A percentile compares a stretch with the other conserved stretches of the same genome.
Evolutionary conservation across 495 filamentous ascomycete species (phyloP).

Genomic region (Lentithecium fluviatile): DNA sequence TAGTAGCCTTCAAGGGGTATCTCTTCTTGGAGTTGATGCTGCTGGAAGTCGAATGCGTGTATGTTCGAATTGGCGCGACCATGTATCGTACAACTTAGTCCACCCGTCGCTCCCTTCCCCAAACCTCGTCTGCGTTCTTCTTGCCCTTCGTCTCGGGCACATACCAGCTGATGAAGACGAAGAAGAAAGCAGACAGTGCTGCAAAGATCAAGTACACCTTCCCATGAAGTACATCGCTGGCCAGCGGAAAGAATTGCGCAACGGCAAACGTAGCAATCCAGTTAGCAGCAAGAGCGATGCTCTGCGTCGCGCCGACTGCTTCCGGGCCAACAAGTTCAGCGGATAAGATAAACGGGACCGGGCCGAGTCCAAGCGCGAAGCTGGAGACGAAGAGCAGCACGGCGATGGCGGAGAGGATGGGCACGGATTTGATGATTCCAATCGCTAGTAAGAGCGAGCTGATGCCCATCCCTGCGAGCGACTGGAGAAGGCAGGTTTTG

Average conservation of each 20-base stretch:
- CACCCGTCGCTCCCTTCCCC: conserved; percentile 63
- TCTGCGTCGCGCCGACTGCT: conserved; percentile 86
- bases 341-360: conserved; percentile 90
- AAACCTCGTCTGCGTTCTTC: conserved; percentile 79
- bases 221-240: conserved; percentile 72
- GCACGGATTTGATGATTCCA: conserved; percentile 66
- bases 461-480: conserved; percentile 77
- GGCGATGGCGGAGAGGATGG: conserved; percentile 73
- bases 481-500: conserved; percentile 75
- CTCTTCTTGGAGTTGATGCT: too few relatives aligned
- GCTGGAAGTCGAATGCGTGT: too few relatives aligned
- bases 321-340: conserved; percentile 84
- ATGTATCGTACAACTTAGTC: conserved; percentile 23
- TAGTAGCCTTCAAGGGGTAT: neutral
- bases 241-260: conserved; percentile 86
- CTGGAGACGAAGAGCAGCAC: conserved; percentile 81
- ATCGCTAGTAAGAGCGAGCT: conserved; percentile 72
- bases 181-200: conserved; percentile 63
- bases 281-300: conserved; percentile 78
- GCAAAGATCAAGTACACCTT: conserved; percentile 89
- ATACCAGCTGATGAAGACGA: conserved; percentile 61
- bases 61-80: too few relatives aligned
- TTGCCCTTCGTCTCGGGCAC: conserved; percentile 87
- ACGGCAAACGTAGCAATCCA: conserved; percentile 91
- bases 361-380: conserved; percentile 89